Conservation (phyloP, 2,329 filamentous ascomycete genomes). For the Colletotrichum higginsianum region DNA sequence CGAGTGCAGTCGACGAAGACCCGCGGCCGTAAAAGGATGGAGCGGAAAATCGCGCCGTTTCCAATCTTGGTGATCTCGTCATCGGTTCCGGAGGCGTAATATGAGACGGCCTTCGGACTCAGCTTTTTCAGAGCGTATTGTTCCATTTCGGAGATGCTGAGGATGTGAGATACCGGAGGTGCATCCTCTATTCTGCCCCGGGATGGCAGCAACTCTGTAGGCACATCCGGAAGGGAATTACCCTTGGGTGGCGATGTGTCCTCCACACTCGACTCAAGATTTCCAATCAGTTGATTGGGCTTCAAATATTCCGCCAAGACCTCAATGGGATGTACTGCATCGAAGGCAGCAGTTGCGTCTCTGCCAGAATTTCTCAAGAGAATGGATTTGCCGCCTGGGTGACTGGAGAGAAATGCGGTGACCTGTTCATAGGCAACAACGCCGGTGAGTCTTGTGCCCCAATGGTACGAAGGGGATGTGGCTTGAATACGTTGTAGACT, state of each 20-base stretch:
- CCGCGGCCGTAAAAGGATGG: conserved; percentile 83
- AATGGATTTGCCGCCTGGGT: conserved; percentile 85
- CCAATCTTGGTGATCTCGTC: conserved; percentile 82
- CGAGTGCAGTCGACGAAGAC: conserved; percentile 84
- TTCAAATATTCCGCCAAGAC: conserved; percentile 83
- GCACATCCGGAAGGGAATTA: background rate
- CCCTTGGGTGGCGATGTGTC: background rate
- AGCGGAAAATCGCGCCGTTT: conserved; percentile 81
- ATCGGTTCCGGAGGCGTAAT: conserved; percentile 88
- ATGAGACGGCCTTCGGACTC: conserved; percentile 85
- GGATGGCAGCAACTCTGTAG: conserved; percentile 62
- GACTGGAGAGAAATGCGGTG: conserved; percentile 78
- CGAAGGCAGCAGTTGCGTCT: conserved; percentile 89
- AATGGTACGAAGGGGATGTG: background rate
- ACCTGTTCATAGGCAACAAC: conserved; percentile 23
- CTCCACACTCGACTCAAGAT: conserved; percentile 67
- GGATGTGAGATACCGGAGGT: conserved; percentile 72
- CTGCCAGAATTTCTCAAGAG: conserved; percentile 85
- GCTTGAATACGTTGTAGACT: conserved; percentile 81
- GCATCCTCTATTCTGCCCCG: conserved; percentile 49
- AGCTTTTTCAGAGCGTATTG: conserved; percentile 80
- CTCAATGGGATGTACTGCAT: conserved; percentile 86
- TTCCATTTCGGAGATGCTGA: conserved; percentile 89
- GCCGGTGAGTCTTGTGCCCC: background rate
- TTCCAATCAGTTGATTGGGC: conserved; percentile 78